Base-by-base conservation (phyloP, 805 yeast genomes). In the Sungouiozyma ichnusensis region DNA sequence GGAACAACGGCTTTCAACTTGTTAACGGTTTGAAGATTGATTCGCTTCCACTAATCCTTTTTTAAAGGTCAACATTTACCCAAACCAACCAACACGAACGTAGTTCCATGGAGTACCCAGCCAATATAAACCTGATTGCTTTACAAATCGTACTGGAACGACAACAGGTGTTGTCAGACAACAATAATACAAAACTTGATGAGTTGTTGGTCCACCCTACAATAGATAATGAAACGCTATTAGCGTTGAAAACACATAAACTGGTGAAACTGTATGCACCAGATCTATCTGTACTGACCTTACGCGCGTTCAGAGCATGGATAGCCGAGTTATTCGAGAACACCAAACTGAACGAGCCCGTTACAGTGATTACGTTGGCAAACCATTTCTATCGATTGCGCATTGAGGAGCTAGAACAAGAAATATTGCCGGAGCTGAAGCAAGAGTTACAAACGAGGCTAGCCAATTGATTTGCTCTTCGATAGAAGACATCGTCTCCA, bases 111-210 rank as follows among this genome's bases (percentile, higher is more conserved):
- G 32, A 36, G 3, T 49, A 48, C 32, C 55, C 59, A 3, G 37
- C 52, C 2, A 56, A 56, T 37, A 48, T 56, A n/a, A 35, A 47
- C 2, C 46, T 61, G 4, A 42, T 61, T 15, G 43, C 60, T 8
- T 39, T 61, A 14, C 65, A 61, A 36, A 45, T 56, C 2, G 35
- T 51, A 7, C 43, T 61, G 14, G 50, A 51, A 19, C 49, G 62
- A 6, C 65, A 61, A 35, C 60, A 59, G 39, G 38, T 33, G 16
- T 37, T 58, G 18, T 44, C 48, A 4, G 56, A 53, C 33, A 43
- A 39, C 6, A 51, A 52, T 29, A 49, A 50, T 33, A 40, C 51
- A 2, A 20, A 49, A 15, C 35, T 51, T 15, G 43, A 49, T 1
- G 37, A 46, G 24, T 42, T 58, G 14, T 34, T 56, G 18, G 16